Base-by-base conservation (phyloP, 1,139 yeast species). In the Candida freyschussii region DNA sequence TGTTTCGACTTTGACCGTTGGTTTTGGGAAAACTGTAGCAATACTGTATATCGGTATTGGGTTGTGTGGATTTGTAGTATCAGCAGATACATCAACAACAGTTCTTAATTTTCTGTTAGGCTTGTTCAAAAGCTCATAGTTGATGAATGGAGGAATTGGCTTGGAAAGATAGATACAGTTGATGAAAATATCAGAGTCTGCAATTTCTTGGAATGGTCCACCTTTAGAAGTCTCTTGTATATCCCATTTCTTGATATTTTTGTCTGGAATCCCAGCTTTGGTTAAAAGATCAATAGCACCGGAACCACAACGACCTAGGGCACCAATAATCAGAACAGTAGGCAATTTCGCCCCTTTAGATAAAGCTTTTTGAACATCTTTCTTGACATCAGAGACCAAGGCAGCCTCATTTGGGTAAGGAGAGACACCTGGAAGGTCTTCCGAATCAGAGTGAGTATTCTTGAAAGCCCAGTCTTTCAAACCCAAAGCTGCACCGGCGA, bases 401-500 rank as follows among this genome's bases (percentile, higher is more conserved):
- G 70, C 80, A 30, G 62, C 63, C 66, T 91, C 98, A 55, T 79
- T 81, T 33, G 85, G 80, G 61, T 80, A 89, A 32, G 96, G 94
- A 27, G 76, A 57, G 26, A 89, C 81, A 37, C 87, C 84, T 14
- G 84, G 81, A 54, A 83, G 67, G 47, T 83, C 78, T 50, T 75
- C 75, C 52, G 75, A 78, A 43, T 66, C 67, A 8, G 80, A 41
- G 54, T 83, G 78, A 19, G 78, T 63, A 59, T 83, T 91, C 64
- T 89, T 87, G 67, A 82, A 83, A 30, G 94, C 84, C 96, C 97
- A 91, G 60, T 87, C 95, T 56, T 76, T 76, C 34, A 89, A 71
- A 53, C 98, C 98, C 36, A 91, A 65, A 19, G 98, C 98, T 29
- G 99, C 97, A 54, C 98, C 98, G 11, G 97, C 98, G 57, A 93